Base-by-base conservation (phyloP, 2,329 filamentous ascomycete genomes). In the Cucurbitaria berberidis region DNA sequence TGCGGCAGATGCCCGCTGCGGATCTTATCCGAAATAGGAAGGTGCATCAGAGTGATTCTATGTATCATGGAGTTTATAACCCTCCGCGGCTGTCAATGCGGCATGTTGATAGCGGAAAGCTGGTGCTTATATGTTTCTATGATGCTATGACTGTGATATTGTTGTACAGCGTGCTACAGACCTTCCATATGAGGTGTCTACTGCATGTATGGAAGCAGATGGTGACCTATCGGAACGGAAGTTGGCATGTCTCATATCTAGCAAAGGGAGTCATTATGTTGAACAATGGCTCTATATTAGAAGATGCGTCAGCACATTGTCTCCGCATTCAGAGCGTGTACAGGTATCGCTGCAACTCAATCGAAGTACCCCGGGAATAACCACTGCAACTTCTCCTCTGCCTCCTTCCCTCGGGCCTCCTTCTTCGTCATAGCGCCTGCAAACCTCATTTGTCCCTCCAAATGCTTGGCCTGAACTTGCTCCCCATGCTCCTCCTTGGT, bases 381-480 rank as follows among this genome's bases (percentile, higher is more conserved):
- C 81, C 89, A 99, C 68, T 88, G 84, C 47, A 96, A 79, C 78
- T 86, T 93, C 82, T 90, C 85, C 77, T 89, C 82, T 1, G 89
- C 90, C 74, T 93, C 89, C 13, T 84, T 80, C 55, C 84, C 84
- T 66, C 92, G 85, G 22, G 90, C 90, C 43, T 86, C 84, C 35
- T 87, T 85, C 73, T 92, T 89, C 43, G 93, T 97, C 80, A 93
- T 96, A 69, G 85, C 84, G 60, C 96, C 85, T 35, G 90, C 91
- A 59, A 90, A 91, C 72, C 88, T 89, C 55, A 87, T 86, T 30
- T 84, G 82, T 13, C 90, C 91, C 68, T 87, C 88, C 72, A 91
- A 85, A 76, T 96, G 91, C 81, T 89, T 93, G 21, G 89, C 95
- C 55, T 83, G 78, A 35, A 97, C 86, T 51, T 95, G 76, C 53